Evolutionary conservation across 129 eudicot genomes (phyloP).

Genomic region (Escallonia rubra): DNA sequence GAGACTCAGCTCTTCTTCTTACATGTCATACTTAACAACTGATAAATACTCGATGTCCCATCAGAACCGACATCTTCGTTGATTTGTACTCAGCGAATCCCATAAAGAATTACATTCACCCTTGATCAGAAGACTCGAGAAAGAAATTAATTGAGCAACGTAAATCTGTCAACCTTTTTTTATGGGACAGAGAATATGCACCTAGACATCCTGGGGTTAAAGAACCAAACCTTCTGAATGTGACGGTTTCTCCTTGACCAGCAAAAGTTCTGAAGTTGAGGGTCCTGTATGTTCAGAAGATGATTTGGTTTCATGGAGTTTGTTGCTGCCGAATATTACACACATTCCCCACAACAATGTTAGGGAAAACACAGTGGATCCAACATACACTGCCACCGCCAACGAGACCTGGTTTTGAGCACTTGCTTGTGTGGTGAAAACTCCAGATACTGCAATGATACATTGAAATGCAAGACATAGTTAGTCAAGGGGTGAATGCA

Average conservation of each 20-base stretch:
- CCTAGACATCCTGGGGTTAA: too few species aligned
- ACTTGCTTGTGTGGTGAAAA: constrained; percentile 11
- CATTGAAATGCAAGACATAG: too few species aligned
- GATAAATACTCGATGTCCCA: too few species aligned
- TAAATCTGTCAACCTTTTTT: too few species aligned
- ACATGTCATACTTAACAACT: too few species aligned
- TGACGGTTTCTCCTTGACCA: not conserved
- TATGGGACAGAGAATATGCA: too few species aligned
- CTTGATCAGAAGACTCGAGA: not conserved
- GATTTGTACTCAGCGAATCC: too few species aligned
- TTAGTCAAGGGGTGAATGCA: too few species aligned
- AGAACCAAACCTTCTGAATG: not conserved
- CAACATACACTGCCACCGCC: constrained; percentile 23
- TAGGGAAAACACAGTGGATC: constrained; percentile 28
- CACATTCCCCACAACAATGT: constrained; percentile 29
- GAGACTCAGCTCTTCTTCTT: too few species aligned
- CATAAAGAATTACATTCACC: too few species aligned
- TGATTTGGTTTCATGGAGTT: not conserved
- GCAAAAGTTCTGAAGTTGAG: constrained; percentile 13
- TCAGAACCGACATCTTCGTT: too few species aligned
- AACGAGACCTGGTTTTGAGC: constrained; percentile 24
- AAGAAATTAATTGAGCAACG: not conserved
- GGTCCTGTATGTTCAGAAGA: not conserved
- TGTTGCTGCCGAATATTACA: constrained; percentile 22
- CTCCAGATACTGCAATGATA: constrained; percentile 17